Evolutionary conservation across 805 yeast genomes (phyloP), one percentile per base, ranked within the genome.

Genomic region (Candida morakotiae): DNA sequence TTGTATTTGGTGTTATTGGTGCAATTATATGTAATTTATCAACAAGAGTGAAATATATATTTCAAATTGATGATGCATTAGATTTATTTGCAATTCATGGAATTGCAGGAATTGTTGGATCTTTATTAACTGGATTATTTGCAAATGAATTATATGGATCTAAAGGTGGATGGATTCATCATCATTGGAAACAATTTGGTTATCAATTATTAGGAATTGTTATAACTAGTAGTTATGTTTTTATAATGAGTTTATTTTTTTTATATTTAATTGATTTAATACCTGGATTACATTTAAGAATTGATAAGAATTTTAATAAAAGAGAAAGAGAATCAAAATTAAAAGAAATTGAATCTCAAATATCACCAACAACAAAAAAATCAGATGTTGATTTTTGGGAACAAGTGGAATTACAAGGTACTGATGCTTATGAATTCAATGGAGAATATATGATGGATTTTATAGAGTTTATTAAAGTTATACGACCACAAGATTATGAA

Each of bases 71-170:
- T 43, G 73, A 67, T 46, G 65, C 70, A 1, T 56, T 66, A 28
- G 73, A 67, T 44, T 51, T 67, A 3, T 66, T 66, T 47, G 71
- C 73, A 6, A 56, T 67, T 27, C 73, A 67, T 45, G 72, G 71
- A 0, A 50, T 65, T 5, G 60, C 66, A 17, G 73, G 73, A 1
- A 55, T 64, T 20, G 58, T 56, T 3, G 73, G 73, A 0, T 62
- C 69, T 2, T 25, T 67, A 9, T 46, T 67, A 24, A 65, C 69
- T 1, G 72, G 73, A 0, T 53, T 67, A 1, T 64, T 67, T 47
- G 68, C 71, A 13, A 60, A 59, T 27, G 41, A 47, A 9, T 37
- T 44, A 6, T 62, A 61, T 36, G 55, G 47, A 1, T 50, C 69
- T 1, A 28, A 48, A 15, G 73, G 73, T 3, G 73, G 73, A 5